phyloP scores from a whole-genome alignment of 805 yeast species.

The Wickerhamomyces ciferrii region DNA sequence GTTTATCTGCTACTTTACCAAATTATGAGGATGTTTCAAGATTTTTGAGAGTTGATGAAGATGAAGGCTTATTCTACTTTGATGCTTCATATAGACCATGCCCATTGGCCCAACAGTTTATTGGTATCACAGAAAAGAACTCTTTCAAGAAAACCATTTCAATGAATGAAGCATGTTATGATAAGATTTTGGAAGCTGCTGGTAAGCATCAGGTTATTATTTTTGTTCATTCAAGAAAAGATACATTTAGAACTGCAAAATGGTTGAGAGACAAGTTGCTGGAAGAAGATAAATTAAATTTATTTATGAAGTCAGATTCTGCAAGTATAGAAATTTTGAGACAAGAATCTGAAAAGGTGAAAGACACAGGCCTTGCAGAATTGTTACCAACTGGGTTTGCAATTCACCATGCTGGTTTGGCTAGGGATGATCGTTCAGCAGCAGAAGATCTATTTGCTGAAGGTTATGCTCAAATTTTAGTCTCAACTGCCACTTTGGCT shows the following conservation, averaged over 20 bases:
- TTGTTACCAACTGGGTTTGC: slow-evolving; percentile 74
- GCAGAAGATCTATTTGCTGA: slow-evolving; percentile 87
- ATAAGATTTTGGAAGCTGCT: slow-evolving; percentile 61
- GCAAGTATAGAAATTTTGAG: slow-evolving; percentile 54
- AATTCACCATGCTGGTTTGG: slow-evolving; percentile 88
- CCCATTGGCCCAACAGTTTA: slow-evolving; percentile 82
- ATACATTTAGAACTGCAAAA: slow-evolving; percentile 78
- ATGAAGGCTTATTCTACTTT: slow-evolving; percentile 68
- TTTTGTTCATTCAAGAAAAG: slow-evolving; percentile 92
- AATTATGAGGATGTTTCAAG: slow-evolving; percentile 82
- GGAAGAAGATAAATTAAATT: slow-evolving; percentile 46
- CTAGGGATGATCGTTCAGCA: slow-evolving; percentile 63
- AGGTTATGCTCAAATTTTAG: slow-evolving; percentile 77
- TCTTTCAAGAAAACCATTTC: slow-evolving; percentile 75
- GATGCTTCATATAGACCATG: slow-evolving; percentile 87
- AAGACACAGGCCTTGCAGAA: slow-evolving; percentile 49
- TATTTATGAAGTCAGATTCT: slow-evolving; percentile 41
- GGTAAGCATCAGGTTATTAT: slow-evolving; percentile 77
- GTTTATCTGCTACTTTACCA: slow-evolving; percentile 90
- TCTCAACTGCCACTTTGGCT: slow-evolving; percentile 90
- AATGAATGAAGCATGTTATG: slow-evolving; percentile 88
- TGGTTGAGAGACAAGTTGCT: slow-evolving; percentile 59
- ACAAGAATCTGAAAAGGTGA: slow-evolving; percentile 54
- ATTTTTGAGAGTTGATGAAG: slow-evolving; percentile 62
- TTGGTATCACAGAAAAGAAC: slow-evolving; percentile 82